phyloP scores from a whole-genome alignment of 2,329 filamentous ascomycete species.

The Penicillium sp. region DNA sequence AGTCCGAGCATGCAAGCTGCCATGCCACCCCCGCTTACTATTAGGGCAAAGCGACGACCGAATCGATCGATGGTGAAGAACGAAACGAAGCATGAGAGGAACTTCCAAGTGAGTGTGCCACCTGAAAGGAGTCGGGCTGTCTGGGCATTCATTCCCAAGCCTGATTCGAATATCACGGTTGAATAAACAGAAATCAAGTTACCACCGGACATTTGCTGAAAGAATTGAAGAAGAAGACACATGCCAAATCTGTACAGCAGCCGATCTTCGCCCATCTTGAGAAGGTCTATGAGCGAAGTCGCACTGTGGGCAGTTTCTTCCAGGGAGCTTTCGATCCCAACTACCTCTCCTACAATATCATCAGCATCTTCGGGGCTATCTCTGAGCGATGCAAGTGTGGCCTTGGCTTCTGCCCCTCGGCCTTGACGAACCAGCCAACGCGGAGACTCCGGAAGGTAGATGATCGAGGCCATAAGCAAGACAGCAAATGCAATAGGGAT shows the following conservation, averaged over 20 bases:
- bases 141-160: constrained; percentile 4
- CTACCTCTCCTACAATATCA: neutral
- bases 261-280: constrained; percentile 10
- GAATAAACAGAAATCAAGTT: constrained; percentile 16
- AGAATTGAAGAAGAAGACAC: constrained; percentile 14
- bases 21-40: constrained; percentile 54
- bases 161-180: constrained; percentile 8
- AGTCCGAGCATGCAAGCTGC: constrained; percentile 54
- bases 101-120: constrained; percentile 60
- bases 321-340: constrained; percentile 7
- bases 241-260: constrained; percentile 12
- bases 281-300: constrained; percentile 9
- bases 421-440: constrained; percentile 11
- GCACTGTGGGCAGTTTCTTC: constrained; percentile 6
- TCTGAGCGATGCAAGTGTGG: constrained; percentile 9
- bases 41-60: constrained; percentile 46
- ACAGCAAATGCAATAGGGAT: constrained; percentile 10
- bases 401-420: constrained; percentile 6
- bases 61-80: constrained; percentile 58
- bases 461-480: constrained; percentile 4
- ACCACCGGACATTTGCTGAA: constrained; percentile 15
- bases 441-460: constrained; percentile 12
- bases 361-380: neutral
- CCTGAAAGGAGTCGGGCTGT: constrained; percentile 43
- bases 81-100: constrained; percentile 55